Conservation (phyloP, 2,329 filamentous ascomycete genomes). For the Fusarium sp. region DNA sequence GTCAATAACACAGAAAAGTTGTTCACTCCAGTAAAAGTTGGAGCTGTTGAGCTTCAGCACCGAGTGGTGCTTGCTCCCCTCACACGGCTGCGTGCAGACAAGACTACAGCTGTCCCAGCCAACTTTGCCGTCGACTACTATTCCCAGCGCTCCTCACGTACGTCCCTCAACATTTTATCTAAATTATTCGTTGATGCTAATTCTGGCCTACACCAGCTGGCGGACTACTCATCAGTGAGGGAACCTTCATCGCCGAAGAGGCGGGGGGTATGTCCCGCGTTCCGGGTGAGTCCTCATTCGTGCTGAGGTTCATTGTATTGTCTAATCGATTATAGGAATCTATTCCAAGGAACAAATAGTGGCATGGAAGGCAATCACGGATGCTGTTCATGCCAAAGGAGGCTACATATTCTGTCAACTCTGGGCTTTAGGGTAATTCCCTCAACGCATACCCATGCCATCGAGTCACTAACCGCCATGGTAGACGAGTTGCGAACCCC, state of each 20-base stretch:
- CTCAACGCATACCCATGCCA: conserved; percentile 43
- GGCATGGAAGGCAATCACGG: conserved; percentile 70
- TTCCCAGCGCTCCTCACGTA: conserved; percentile 54
- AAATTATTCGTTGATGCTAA: background rate
- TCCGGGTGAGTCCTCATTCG: conserved; percentile 19
- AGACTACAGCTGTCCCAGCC: conserved; percentile 46
- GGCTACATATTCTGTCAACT: conserved; percentile 71
- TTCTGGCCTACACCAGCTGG: conserved; percentile 46
- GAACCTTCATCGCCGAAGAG: conserved; percentile 55
- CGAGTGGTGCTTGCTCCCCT: conserved; percentile 67
- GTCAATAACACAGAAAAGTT: conserved; percentile 43
- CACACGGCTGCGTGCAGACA: conserved; percentile 63
- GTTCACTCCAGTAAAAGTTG: conserved; percentile 57
- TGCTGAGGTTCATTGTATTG: background rate
- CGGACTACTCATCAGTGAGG: conserved; percentile 57
- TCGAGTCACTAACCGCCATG: conserved; percentile 2
- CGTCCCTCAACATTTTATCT: background rate
- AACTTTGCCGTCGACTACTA: conserved; percentile 59
- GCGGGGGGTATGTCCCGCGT: conserved; percentile 47
- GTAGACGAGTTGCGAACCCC: conserved; percentile 38
- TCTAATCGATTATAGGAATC: conserved; percentile 64
- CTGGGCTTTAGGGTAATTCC: conserved; percentile 69
- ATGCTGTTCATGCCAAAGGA: conserved; percentile 71
- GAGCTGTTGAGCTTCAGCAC: conserved; percentile 52
- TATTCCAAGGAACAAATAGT: conserved; percentile 66